Base-by-base conservation (phyloP, 768 basidiomycete species). In the Hericium coralloides region DNA sequence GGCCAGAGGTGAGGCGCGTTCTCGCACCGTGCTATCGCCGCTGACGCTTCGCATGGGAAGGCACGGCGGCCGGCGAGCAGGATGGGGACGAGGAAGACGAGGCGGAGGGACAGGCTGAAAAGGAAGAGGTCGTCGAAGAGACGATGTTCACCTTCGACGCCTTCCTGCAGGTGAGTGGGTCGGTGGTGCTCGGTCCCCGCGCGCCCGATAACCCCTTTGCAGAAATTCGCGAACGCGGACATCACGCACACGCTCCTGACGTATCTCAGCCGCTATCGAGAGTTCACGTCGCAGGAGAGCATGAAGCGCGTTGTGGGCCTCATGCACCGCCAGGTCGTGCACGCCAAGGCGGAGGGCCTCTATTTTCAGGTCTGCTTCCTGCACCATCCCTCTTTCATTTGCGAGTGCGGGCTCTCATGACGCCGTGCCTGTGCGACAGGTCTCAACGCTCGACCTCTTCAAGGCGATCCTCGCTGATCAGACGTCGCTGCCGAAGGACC, bases 211-310 rank as follows among this genome's bases (percentile, higher is more conserved):
- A 66, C 59, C 58, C 49, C 68, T 49, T 55, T 31, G 23, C 66
- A 98, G 97, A 87, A 85, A 82, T 95, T 98, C 65, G 94, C 92
- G 1, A 79, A 89, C 64, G 77, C 92, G 52, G 87, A 92, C 52
- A 85, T 98, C 53, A 85, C 89, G 5, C 80, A 85, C 58, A 94
- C 95, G 14, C 80, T 95, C 49, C 70, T 98, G 60, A 74, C 79
- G 47, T 95, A 95, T 69, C 78, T 98, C 37, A 76, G 83, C 49
- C 81, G 91, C 17, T 95, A 91, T 76, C 84, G 81, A 66, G 89
- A 94, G 53, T 93, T 95, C 69, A 72, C 76, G 4, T 77, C 80
- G 2, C 72, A 87, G 0, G 92, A 98, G 64, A 79, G 87, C 67
- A 88, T 98, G 85, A 91, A 89, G 68, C 82, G 94, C 49, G 87